phyloP scores from a whole-genome alignment of 139 green algal genomes.

The Auxenochlorella pyrenoidosa region DNA sequence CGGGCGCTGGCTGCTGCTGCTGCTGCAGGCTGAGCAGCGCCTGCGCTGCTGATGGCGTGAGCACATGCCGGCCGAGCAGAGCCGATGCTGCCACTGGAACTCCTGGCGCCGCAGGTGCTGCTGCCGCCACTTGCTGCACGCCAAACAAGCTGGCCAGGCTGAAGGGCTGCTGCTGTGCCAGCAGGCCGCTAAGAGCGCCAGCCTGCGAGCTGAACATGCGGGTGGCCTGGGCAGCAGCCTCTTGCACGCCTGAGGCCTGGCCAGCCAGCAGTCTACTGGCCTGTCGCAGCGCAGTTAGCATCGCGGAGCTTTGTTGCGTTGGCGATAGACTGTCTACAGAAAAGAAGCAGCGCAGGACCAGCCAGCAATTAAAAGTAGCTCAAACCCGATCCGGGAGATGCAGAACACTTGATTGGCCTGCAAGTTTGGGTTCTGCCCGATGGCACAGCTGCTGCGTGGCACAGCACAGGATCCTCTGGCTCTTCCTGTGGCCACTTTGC shows the following conservation, averaged over 20 bases:
- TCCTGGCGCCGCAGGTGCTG: not conserved
- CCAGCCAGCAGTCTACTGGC: not conserved
- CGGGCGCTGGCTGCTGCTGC: not conserved
- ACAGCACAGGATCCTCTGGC: too few species aligned
- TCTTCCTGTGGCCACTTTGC: too few species aligned
- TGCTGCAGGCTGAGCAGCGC: conserved; percentile 21
- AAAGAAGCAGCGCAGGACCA: too few species aligned
- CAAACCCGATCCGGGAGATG: too few species aligned
- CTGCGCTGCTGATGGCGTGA: conserved; percentile 20
- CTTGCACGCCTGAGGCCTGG: not conserved
- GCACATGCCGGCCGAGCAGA: conserved; percentile 12
- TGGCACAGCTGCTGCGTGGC: too few species aligned
- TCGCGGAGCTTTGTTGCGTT: not conserved
- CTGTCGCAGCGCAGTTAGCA: not conserved
- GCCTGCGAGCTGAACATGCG: conserved; percentile 11
- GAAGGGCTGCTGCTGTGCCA: not conserved
- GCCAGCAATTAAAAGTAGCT: too few species aligned
- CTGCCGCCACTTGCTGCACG: not conserved
- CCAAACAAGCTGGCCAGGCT: not conserved
- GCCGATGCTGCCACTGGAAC: not conserved
- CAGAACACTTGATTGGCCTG: too few species aligned
- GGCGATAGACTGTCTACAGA: not conserved
- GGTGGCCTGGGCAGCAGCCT: not conserved
- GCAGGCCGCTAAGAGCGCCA: conserved; percentile 4
- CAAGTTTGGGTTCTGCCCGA: too few species aligned